Evolutionary conservation across 192 early-diverging fungal genomes (phyloP).

Genomic region (Ambispora gerdemannii): DNA sequence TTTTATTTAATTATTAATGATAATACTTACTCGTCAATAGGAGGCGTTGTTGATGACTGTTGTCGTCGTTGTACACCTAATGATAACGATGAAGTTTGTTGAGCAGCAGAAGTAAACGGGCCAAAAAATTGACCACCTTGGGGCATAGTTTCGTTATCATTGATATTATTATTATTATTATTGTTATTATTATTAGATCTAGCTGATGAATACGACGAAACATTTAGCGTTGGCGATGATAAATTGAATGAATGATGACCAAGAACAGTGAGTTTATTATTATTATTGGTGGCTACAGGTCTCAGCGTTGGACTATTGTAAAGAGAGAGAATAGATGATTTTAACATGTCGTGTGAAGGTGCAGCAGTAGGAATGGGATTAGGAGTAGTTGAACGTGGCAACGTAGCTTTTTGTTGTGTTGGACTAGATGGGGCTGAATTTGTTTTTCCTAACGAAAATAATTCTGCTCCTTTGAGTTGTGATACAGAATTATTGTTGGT

Average conservation of each 20-base stretch:
- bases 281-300: too few relatives aligned
- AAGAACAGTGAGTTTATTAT: neutral
- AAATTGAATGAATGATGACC: too few relatives aligned
- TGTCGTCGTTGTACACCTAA: neutral
- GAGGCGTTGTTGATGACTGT: too few relatives aligned
- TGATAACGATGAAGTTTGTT: neutral
- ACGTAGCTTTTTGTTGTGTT: conserved; percentile 12
- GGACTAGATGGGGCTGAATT: conserved; percentile 16
- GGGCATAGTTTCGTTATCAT: neutral
- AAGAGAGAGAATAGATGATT: conserved; percentile 13
- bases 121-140: conserved; percentile 25
- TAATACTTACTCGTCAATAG: neutral
- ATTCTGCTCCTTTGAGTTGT: conserved; percentile 43
- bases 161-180: neutral
- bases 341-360: neutral
- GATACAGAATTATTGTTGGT: too few relatives aligned
- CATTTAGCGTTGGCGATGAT: too few relatives aligned
- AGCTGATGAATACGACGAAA: too few relatives aligned
- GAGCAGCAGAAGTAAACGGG: conserved; percentile 8
- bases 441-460: conserved; percentile 33
- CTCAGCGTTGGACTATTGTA: conserved; percentile 1
- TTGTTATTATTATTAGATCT: neutral
- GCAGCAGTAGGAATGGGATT: neutral
- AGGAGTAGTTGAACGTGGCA: conserved; percentile 9
- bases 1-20: neutral